Conservation (phyloP, 371 early-diverging fungal genomes). For the Apophysomyces ossiformis region DNA sequence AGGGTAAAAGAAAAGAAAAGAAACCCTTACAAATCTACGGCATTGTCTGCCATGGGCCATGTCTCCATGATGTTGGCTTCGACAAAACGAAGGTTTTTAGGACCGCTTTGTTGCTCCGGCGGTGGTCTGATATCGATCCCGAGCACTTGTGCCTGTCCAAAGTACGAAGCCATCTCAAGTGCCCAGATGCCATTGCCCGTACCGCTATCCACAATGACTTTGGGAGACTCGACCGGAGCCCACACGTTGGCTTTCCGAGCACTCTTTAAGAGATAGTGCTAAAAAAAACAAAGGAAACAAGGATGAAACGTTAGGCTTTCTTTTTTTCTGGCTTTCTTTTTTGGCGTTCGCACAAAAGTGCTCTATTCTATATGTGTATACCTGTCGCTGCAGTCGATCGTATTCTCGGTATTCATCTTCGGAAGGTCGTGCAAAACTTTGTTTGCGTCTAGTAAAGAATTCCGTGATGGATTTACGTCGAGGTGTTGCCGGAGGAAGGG, state of each 20-base stretch:
- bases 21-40: constrained; percentile 44
- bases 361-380: constrained; percentile 14
- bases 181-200: constrained; percentile 64
- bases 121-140: constrained; percentile 60
- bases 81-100: constrained; percentile 38
- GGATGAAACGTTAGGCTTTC: background rate
- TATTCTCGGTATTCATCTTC: constrained; percentile 46
- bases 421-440: constrained; percentile 36
- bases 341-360: background rate
- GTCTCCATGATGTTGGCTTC: constrained; percentile 36
- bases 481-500: constrained; percentile 15
- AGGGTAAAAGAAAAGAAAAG: background rate
- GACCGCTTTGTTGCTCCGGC: constrained; percentile 34
- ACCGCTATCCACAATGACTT: constrained; percentile 57
- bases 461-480: constrained; percentile 54
- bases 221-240: constrained; percentile 39
- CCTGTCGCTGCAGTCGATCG: constrained; percentile 51
- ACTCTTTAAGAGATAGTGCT: constrained; percentile 53
- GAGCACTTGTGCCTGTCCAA: constrained; percentile 46
- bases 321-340: background rate
- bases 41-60: constrained; percentile 42
- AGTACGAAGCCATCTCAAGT: constrained; percentile 61
- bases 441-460: constrained; percentile 47
- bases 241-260: constrained; percentile 47
- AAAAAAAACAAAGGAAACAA: constrained; percentile 3